Conservation (phyloP, 805 yeast species). For the Saitoella complicata region DNA sequence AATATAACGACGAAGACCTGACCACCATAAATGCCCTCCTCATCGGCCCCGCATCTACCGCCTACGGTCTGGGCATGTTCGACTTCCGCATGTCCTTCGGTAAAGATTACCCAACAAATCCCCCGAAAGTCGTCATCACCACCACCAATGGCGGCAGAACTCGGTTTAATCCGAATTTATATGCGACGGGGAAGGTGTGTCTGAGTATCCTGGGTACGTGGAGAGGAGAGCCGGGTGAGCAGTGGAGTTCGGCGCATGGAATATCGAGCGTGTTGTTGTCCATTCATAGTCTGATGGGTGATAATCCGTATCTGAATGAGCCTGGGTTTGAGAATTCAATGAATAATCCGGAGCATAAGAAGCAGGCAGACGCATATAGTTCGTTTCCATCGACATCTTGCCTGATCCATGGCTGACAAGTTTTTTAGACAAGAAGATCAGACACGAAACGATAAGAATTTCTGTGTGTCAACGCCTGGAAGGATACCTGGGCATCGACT, state of each 20-base stretch:
- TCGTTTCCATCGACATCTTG: not conserved
- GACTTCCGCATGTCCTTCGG: conserved; percentile 5
- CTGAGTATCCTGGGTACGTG: conserved; percentile 7
- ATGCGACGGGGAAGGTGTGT: conserved; percentile 8
- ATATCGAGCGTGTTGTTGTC: conserved; percentile 7
- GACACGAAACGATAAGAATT: conserved; percentile 6
- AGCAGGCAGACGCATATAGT: conserved; percentile 1
- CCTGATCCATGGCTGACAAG: not conserved
- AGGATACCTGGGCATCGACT: conserved; percentile 1
- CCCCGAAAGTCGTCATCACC: conserved; percentile 5
- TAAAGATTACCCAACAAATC: conserved; percentile 5
- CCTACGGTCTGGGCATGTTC: conserved; percentile 7
- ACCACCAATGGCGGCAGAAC: conserved; percentile 9
- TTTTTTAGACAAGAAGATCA: not conserved
- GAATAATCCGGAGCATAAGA: not conserved
- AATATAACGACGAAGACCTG: conserved; percentile 5
- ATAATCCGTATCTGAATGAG: conserved; percentile 8
- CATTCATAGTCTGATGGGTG: conserved; percentile 7
- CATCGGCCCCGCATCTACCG: conserved; percentile 5
- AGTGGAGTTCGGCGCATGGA: conserved; percentile 11
- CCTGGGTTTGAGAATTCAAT: conserved; percentile 5
- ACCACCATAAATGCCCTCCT: conserved; percentile 5
- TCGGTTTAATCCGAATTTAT: conserved; percentile 8
- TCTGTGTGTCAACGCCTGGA: conserved; percentile 6
- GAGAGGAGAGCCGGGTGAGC: conserved; percentile 8